Percentiles rank a stretch among this genome's conserved stretches.
phyloP scores from a whole-genome alignment of 148 eudicot genomes.

The Rhododendron kiyosumense region DNA sequence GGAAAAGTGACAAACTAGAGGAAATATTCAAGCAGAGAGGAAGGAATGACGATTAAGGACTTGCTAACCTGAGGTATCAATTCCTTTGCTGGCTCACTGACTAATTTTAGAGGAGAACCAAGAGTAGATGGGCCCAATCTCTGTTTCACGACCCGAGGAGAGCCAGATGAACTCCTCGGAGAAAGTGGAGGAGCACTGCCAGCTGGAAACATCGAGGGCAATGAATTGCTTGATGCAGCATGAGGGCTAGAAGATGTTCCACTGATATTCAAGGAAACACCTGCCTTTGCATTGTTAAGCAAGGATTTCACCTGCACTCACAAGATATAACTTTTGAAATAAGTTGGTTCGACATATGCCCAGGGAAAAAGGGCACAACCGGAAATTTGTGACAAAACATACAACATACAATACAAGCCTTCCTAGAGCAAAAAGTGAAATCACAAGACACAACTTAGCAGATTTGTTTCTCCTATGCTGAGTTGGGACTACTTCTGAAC shows the following conservation, averaged over 20 bases:
- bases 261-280: conserved; percentile 54
- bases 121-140: conserved; percentile 69
- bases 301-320: conserved; percentile 73
- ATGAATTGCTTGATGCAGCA: conserved; percentile 57
- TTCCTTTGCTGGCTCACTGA: conserved; percentile 84
- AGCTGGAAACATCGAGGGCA: conserved; percentile 98
- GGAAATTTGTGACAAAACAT: neutral
- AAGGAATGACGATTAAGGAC: neutral
- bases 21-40: neutral
- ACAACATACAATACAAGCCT: neutral
- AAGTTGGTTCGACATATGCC: neutral
- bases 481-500: neutral
- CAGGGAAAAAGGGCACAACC: neutral
- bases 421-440: neutral
- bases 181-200: conserved; percentile 98
- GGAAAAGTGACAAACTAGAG: neutral
- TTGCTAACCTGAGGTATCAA: conserved; percentile 77
- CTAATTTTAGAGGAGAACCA: conserved; percentile 74
- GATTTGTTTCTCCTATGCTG: neutral
- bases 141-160: conserved; percentile 80
- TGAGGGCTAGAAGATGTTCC: conserved; percentile 68
- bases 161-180: conserved; percentile 95
- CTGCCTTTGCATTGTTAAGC: conserved; percentile 79
- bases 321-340: neutral
- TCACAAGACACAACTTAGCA: neutral